Conservation (phyloP, 805 yeast species). For the Zygosaccharomyces kombuchaensis region DNA sequence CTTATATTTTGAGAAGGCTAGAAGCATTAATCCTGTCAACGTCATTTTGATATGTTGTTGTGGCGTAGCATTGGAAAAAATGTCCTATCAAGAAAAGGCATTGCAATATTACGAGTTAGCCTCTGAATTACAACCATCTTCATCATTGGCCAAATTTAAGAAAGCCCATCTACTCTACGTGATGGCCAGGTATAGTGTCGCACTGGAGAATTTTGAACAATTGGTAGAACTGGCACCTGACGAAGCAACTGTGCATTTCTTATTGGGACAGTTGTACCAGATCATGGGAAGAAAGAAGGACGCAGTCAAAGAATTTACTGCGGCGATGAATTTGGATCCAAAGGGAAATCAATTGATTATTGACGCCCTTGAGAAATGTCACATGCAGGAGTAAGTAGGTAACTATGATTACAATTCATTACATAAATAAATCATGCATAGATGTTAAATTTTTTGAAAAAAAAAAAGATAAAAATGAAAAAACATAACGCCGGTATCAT, state of each 20-base stretch:
- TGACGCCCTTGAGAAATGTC: conserved; percentile 67
- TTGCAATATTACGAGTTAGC: conserved; percentile 80
- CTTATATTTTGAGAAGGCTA: conserved; percentile 80
- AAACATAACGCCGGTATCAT: not conserved
- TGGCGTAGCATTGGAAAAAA: conserved; percentile 85
- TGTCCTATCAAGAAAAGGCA: conserved; percentile 66
- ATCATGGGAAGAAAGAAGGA: conserved; percentile 65
- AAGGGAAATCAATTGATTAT: conserved; percentile 82
- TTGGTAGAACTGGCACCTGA: conserved; percentile 81
- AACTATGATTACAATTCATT: conserved; percentile 8
- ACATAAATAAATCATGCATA: conserved; percentile 8
- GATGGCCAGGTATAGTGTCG: conserved; percentile 65
- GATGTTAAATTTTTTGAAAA: not conserved
- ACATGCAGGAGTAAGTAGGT: conserved; percentile 23
- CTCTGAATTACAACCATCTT: conserved; percentile 73
- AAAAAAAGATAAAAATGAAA: not conserved
- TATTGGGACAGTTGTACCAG: conserved; percentile 82
- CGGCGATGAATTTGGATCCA: conserved; percentile 88
- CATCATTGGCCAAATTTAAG: conserved; percentile 82
- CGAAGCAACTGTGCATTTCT: conserved; percentile 88
- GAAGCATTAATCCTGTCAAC: conserved; percentile 84
- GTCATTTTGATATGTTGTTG: conserved; percentile 86
- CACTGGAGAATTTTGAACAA: conserved; percentile 68
- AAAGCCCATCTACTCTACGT: conserved; percentile 77
- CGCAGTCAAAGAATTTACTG: conserved; percentile 82